These are phyloP conservation scores for Cudoniella acicularis DNA, from an alignment of 495 filamentous ascomycete species.

Conservation along the genomic window DNA sequence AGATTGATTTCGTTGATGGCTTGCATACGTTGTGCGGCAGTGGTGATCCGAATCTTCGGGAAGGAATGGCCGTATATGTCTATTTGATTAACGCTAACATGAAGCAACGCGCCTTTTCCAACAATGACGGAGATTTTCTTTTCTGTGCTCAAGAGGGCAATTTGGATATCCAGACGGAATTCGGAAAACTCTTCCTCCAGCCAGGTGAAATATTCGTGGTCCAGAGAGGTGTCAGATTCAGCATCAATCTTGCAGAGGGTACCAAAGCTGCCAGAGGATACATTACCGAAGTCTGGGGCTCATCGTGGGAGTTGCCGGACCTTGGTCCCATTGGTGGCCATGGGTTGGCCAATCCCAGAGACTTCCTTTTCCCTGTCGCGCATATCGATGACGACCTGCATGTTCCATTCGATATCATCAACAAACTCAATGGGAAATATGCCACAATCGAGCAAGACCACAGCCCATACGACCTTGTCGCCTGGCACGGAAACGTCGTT, in stretches of 20 bases:
- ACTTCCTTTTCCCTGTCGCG: conserved; percentile 69
- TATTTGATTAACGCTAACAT: conserved; percentile 65
- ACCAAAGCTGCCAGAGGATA: conserved; percentile 60
- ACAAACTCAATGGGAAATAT: conserved; percentile 64
- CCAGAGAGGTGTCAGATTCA: conserved; percentile 63
- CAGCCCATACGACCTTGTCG: conserved; percentile 78
- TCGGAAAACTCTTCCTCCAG: conserved; percentile 60
- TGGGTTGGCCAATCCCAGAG: conserved; percentile 64
- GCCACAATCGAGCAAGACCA: conserved; percentile 63
- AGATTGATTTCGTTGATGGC: conserved; percentile 65
- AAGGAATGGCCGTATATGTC: conserved; percentile 61
- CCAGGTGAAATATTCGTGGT: conserved; percentile 72
- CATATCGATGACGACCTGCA: conserved; percentile 41
- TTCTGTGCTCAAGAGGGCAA: conserved; percentile 66
- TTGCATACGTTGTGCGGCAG: conserved; percentile 61
- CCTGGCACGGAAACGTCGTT: conserved; percentile 78
- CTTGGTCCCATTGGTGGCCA: conserved; percentile 70
- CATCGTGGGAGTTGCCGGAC: conserved; percentile 65
- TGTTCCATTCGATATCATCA: conserved; percentile 53
- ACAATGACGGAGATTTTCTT: conserved; percentile 66
- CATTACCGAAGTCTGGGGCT: conserved; percentile 67
- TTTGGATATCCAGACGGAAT: conserved; percentile 68
- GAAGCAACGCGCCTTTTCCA: conserved; percentile 61
- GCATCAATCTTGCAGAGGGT: conserved; percentile 48
- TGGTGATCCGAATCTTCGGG: conserved; percentile 64